Conservation (phyloP, 805 yeast species). For the Torulaspora quercuum region DNA sequence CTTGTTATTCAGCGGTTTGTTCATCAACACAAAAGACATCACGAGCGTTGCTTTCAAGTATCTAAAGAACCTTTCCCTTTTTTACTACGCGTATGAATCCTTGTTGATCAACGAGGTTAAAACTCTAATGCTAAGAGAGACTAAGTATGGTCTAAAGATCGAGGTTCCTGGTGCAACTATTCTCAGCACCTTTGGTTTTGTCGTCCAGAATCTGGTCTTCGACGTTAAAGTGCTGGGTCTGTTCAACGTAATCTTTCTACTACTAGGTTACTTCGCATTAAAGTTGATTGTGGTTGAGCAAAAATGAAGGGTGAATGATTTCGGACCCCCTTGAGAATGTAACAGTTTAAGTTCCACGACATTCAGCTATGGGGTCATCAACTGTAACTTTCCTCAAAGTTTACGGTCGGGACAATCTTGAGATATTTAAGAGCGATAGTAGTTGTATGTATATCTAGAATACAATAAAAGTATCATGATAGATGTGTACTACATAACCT, state of each 20-base stretch:
- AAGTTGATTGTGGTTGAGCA: slow-evolving; percentile 72
- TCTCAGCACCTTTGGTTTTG: slow-evolving; percentile 90
- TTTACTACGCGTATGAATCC: slow-evolving; percentile 95
- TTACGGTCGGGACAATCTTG: too few relatives aligned
- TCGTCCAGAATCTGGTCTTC: slow-evolving; percentile 66
- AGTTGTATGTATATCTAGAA: too few relatives aligned
- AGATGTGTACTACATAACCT: too few relatives aligned
- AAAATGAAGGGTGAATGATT: slow-evolving; percentile 39
- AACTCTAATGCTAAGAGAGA: slow-evolving; percentile 76
- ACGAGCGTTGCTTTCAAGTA: slow-evolving; percentile 56
- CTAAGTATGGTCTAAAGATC: slow-evolving; percentile 87
- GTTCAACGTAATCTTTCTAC: slow-evolving; percentile 55
- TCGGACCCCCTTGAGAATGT: neutral
- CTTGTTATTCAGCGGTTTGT: slow-evolving; percentile 87
- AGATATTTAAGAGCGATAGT: too few relatives aligned
- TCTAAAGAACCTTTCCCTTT: slow-evolving; percentile 80
- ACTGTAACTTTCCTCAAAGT: too few relatives aligned
- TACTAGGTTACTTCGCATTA: slow-evolving; percentile 71
- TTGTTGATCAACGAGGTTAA: slow-evolving; percentile 89
- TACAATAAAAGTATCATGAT: too few relatives aligned
- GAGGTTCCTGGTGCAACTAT: slow-evolving; percentile 98
- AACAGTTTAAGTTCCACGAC: neutral
- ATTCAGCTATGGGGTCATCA: too few relatives aligned
- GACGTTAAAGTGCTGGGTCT: slow-evolving; percentile 61
- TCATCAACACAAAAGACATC: slow-evolving; percentile 74